Base-by-base conservation (phyloP, 73 alveolate species). In the Loxodes magnus region DNA sequence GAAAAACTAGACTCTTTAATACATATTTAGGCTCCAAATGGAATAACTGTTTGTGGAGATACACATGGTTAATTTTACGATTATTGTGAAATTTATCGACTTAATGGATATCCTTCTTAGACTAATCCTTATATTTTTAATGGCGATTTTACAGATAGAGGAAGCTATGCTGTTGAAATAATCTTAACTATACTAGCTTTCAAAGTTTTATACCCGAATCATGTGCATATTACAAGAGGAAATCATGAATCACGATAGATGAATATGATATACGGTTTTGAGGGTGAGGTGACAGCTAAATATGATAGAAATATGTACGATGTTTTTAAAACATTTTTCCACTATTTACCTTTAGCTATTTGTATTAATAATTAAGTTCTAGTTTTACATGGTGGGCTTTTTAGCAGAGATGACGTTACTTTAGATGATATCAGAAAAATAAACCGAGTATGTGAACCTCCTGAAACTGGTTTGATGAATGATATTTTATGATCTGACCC, bases 91-190 rank as follows among this genome's bases (percentile, higher is more conserved):
- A 93, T 90, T 19, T 90, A 90, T 67, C 68, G 74, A 46, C 65
- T 79, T 12, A 90, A 93, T 71, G 99, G 98, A 2, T 66, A 71
- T 43, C 99, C 99, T 7, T 57, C 90, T 20, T 74, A 67, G 43
- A 72, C 64, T 26, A 93, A 88, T 66, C 96, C 99, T 2, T 93
- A 90, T 67, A 55, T 93, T 64, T 93, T 90, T 74, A 93, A 93
- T 60, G 99, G 99, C 0, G 99, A 93, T 46, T 93, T 82, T 71
- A 96, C 90, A 16, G 99, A 93, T 50, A 69, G 99, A 74, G 99
- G 99, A 12, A 77, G 90, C 39, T 90, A 84, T 74, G 67, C 95
- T 35, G 92, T 93, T 12, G 99, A 93, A 75, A 92, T 91, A 31
- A 54, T 93, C 6, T 61, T 88, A 37, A 69, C 93, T 22, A 56